A percentile compares a stretch with the other conserved stretches of the same genome.
phyloP scores from a whole-genome alignment of 768 basidiomycete species.

The Phanerodontia chrysosporium region DNA sequence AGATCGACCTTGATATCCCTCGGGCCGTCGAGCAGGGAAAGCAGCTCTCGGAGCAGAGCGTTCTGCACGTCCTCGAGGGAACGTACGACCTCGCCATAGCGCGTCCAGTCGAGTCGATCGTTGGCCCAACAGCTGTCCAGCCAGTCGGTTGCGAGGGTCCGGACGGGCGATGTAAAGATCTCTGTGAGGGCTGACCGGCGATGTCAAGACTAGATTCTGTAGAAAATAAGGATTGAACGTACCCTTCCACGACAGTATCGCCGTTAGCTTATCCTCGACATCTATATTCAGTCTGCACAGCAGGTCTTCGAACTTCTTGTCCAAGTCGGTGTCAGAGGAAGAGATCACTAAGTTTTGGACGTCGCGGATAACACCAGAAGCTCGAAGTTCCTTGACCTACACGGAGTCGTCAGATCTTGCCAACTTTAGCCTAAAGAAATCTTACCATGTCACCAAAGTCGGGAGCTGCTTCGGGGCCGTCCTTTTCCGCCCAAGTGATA shows the following conservation, averaged over 20 bases:
- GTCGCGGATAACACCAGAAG: conserved; percentile 37
- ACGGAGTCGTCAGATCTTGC: conserved; percentile 18
- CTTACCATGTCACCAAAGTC: conserved; percentile 72
- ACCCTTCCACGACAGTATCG: conserved; percentile 45
- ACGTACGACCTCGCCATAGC: conserved; percentile 17
- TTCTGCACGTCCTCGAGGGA: conserved; percentile 9
- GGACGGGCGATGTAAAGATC: conserved; percentile 18
- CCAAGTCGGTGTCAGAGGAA: conserved; percentile 50
- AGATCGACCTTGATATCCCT: not conserved
- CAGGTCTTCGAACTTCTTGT: conserved; percentile 45
- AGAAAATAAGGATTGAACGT: conserved; percentile 6
- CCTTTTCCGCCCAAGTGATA: conserved; percentile 54
- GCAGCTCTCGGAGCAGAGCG: not conserved
- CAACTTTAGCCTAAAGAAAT: conserved; percentile 35
- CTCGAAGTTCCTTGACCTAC: conserved; percentile 48
- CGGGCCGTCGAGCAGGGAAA: not conserved
- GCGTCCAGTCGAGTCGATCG: conserved; percentile 23
- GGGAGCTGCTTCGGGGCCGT: conserved; percentile 30
- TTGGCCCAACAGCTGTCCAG: conserved; percentile 23
- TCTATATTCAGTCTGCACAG: conserved; percentile 47
- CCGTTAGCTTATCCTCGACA: conserved; percentile 52
- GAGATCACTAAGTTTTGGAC: conserved; percentile 47
- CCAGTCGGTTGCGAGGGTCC: conserved; percentile 19
- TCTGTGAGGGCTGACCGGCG: conserved; percentile 15
- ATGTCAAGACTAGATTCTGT: not conserved